Base-by-base conservation (phyloP, 2,329 filamentous ascomycete species). In the Arthrobotrys conoides region DNA sequence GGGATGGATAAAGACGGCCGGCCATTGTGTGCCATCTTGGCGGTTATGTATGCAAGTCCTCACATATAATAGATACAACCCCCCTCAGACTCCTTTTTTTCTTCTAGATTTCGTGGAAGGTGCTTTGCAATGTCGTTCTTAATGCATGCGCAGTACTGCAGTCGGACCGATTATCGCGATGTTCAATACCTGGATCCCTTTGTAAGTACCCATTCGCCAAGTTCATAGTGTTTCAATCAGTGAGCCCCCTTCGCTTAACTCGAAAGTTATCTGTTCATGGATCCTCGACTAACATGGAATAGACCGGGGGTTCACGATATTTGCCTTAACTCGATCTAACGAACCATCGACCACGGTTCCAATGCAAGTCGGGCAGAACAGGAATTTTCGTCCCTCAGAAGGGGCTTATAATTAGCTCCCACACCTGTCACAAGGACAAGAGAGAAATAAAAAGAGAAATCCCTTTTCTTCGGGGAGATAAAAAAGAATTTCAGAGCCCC, bases 101-200 rank as follows among this genome's bases (percentile, higher is more conserved):
- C 20, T 41, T 30, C 20, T 38, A 12, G 27, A 18, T 18, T 22
- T 63, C 51, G 18, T 38, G 71, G 71, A 76, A 70, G 57, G 65
- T 65, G 46, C 27, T 30, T 38, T 44, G 33, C 33, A 30, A 36
- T 61, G 33, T 44, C 20, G 33, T 36, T 18, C 5, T 61, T 27
- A n/a, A n/a, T n/a, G n/a, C n/a, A n/a, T n/a, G n/a, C n/a, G 18
- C 4, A 5, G 22, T 18, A 12, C 27, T 27, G 16, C 9, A 67
- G 51, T 64, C 64, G 65, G 72, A 65, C 71, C 57, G 71, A 76
- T 46, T 76, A 30, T 76, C 72, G 66, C 71, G 71, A 69, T 57
- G 44, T 63, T 57, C 63, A 46, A 4, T 20, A 5, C 46, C 24
- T 53, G 20, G 22, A 18, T 30, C 49, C 36, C 30, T 48, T 67